These are phyloP conservation scores for Podaxis mareebaensis DNA, from an alignment of 768 basidiomycete genomes.

Conservation along the genomic window DNA sequence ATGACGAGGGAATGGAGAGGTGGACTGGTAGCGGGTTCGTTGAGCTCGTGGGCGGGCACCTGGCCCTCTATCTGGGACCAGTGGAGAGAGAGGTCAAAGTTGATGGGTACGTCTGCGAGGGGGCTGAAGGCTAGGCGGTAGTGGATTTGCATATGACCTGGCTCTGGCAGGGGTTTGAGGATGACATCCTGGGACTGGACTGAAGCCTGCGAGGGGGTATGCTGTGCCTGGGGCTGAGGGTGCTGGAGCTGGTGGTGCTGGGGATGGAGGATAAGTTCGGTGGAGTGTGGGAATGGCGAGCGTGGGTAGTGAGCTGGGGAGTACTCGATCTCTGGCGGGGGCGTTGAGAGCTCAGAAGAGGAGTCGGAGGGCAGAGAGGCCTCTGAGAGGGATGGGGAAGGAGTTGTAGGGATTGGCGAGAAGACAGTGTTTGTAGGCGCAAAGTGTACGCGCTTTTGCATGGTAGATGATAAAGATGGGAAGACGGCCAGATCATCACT, in stretches of 20 bases:
- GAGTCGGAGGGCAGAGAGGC: conserved; percentile 38
- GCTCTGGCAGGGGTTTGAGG: neutral
- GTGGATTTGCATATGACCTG: conserved; percentile 40
- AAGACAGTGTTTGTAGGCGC: conserved; percentile 37
- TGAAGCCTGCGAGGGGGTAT: neutral
- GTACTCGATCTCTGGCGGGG: conserved; percentile 31
- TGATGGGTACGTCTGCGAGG: conserved; percentile 31
- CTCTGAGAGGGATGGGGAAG: conserved; percentile 38
- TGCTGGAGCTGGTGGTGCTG: neutral
- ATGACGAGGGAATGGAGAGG: conserved; percentile 36
- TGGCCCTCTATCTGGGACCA: conserved; percentile 25
- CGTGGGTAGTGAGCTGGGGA: conserved; percentile 27
- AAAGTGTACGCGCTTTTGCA: conserved; percentile 45
- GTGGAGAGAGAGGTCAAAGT: conserved; percentile 40
- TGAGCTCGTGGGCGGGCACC: conserved; percentile 29
- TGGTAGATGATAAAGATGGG: conserved; percentile 18
- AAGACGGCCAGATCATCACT: conserved; percentile 17
- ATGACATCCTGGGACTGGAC: neutral
- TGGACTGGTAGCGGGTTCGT: neutral
- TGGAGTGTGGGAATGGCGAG: conserved; percentile 31
- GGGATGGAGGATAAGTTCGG: conserved; percentile 24
- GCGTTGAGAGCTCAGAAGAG: conserved; percentile 37
- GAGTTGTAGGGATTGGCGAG: conserved; percentile 32
- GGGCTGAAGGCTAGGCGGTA: conserved; percentile 41
- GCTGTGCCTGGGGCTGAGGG: neutral